Evolutionary conservation across 148 eudicot genomes (phyloP).

Genomic region (Rhododendron mucronatum): DNA sequence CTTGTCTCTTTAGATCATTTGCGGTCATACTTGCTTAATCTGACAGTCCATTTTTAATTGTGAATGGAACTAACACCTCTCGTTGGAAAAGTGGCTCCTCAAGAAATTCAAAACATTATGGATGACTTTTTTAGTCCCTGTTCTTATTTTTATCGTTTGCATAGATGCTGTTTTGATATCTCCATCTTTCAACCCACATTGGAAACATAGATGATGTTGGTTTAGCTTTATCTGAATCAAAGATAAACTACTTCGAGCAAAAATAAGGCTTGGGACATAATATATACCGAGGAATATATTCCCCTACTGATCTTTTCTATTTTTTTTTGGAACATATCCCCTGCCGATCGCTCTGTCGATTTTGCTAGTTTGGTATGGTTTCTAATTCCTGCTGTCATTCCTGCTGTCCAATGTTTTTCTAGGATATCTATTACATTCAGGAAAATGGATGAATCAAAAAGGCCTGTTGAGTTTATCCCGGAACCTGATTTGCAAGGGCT

Average conservation of each 20-base stretch:
- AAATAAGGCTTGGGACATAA: neutral
- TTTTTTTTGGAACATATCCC: neutral
- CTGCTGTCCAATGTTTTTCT: neutral
- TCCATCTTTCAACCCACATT: neutral
- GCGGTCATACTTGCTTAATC: neutral
- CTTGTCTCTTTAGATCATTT: neutral
- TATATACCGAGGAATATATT: neutral
- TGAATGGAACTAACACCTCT: neutral
- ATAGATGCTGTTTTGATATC: neutral
- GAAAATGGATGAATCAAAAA: conserved; percentile 51
- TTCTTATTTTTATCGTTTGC: neutral
- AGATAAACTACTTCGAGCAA: neutral
- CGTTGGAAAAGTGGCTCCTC: neutral
- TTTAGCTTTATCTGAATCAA: neutral
- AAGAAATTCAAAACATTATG: neutral
- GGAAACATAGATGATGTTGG: neutral
- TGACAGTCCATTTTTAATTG: neutral
- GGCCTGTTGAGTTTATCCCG: conserved; percentile 35
- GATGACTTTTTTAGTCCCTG: neutral
- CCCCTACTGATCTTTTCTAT: too few species aligned
- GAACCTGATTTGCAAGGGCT: conserved; percentile 54
- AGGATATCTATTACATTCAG: conserved; percentile 66
- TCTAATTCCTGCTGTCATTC: neutral
- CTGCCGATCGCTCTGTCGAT: neutral
- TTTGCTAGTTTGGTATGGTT: neutral